These are phyloP conservation scores for Turritis glabra DNA, from an alignment of 345 rosid genomes.

Conservation along the genomic window DNA sequence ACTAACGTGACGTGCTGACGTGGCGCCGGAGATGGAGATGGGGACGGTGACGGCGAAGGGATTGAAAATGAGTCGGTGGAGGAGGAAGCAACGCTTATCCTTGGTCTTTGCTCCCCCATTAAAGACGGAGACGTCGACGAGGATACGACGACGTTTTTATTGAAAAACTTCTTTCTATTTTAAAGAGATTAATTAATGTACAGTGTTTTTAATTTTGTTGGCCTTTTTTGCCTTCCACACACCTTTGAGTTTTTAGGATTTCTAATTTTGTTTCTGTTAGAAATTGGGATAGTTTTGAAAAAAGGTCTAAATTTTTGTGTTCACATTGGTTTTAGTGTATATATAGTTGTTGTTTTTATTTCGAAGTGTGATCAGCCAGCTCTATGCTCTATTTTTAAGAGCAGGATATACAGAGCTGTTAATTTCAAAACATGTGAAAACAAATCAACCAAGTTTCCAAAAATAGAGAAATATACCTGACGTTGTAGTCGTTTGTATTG, in stretches of 20 bases:
- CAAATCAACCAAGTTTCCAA: slow-evolving; percentile 22
- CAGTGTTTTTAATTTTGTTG: background rate
- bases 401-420: slow-evolving; percentile 2
- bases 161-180: slow-evolving; percentile 1
- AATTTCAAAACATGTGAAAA: slow-evolving; percentile 15
- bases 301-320: slow-evolving; percentile 31
- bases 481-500: slow-evolving; percentile 11
- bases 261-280: slow-evolving; percentile 15
- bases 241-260: slow-evolving; percentile 15
- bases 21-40: slow-evolving; percentile 36
- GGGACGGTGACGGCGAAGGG: slow-evolving; percentile 36
- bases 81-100: slow-evolving; percentile 33
- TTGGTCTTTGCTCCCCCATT: slow-evolving; percentile 63
- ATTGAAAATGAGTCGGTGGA: slow-evolving; percentile 28
- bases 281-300: slow-evolving; percentile 10
- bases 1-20: slow-evolving; percentile 53
- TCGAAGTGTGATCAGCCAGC: slow-evolving; percentile 26
- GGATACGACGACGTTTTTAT: slow-evolving; percentile 15
- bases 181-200: background rate
- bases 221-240: slow-evolving; percentile 6
- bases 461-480: background rate
- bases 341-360: slow-evolving; percentile 26
- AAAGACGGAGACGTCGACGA: slow-evolving; percentile 33
- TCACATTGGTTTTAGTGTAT: slow-evolving; percentile 22
- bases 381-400: slow-evolving; percentile 37